Conservation (phyloP, 202 grass and related monocot genomes). For the Saccharum hybrid region DNA sequence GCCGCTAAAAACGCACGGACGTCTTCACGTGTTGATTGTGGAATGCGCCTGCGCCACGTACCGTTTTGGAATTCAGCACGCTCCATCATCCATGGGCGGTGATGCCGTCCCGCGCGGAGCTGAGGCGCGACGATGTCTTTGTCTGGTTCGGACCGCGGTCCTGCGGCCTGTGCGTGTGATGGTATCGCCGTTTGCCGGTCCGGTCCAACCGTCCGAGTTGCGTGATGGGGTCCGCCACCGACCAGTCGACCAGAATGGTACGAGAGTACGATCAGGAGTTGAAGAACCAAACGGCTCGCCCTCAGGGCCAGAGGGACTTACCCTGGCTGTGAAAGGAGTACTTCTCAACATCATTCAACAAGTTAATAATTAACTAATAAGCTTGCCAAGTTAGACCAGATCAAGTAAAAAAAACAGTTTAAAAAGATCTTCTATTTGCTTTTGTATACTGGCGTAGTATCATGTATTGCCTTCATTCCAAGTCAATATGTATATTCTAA, state of each 20-base stretch:
- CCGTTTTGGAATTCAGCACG: neutral
- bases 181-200: neutral
- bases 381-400: neutral
- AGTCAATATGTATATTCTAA: conserved; percentile 3
- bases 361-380: neutral
- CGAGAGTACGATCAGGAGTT: no score
- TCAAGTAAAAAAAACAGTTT: neutral
- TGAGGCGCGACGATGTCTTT: neutral
- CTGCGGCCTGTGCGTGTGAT: neutral
- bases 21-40: neutral
- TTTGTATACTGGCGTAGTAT: neutral
- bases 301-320: neutral
- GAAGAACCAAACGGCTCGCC: no score
- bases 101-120: neutral
- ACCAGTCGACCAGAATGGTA: neutral
- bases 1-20: neutral
- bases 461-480: neutral
- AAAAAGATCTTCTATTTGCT: neutral
- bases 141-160: neutral
- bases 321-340: neutral
- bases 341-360: neutral
- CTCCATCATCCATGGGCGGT: neutral
- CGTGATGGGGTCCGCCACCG: neutral
- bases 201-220: conserved; percentile 7
- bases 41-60: neutral